Percentiles rank a stretch among this genome's conserved stretches.
phyloP scores from a whole-genome alignment of 345 rosid genomes.

The Rhizophora mangle region DNA sequence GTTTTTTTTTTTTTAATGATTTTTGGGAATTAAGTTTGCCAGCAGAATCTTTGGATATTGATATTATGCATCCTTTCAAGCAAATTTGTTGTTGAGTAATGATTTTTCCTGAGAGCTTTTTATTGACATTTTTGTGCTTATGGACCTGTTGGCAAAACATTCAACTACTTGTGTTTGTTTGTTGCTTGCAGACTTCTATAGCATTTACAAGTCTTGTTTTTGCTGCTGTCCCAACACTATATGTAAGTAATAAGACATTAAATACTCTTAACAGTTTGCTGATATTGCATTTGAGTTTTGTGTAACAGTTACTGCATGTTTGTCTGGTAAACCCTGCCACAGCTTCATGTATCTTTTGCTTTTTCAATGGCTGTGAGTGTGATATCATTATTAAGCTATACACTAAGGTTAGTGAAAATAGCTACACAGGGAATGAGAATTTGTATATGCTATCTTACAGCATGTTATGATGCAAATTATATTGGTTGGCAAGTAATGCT shows the following conservation, averaged over 20 bases:
- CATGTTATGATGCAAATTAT: neutral
- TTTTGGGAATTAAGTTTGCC: neutral
- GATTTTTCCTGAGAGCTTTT: neutral
- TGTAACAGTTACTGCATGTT: neutral
- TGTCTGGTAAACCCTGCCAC: neutral
- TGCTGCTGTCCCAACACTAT: constrained; percentile 75
- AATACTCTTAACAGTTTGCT: neutral
- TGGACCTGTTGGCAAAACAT: constrained; percentile 5
- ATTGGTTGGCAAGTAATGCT: neutral
- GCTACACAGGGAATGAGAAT: neutral
- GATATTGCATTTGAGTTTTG: neutral
- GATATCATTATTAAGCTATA: neutral
- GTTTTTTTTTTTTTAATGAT: too few species aligned
- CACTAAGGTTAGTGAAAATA: neutral
- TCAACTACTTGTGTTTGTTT: constrained; percentile 6
- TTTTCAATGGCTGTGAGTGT: neutral
- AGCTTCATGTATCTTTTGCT: neutral
- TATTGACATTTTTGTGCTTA: neutral
- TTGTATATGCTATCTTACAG: neutral
- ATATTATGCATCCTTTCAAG: neutral
- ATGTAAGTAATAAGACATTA: constrained; percentile 44
- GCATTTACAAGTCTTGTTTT: constrained; percentile 76
- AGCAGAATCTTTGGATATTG: neutral
- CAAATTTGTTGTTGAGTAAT: neutral
- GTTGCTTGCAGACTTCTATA: constrained; percentile 62